Evolutionary conservation across 1,284 basidiomycete species (phyloP), one percentile per base, ranked within the genome.

Genomic region (Xerocomus nothofagi): DNA sequence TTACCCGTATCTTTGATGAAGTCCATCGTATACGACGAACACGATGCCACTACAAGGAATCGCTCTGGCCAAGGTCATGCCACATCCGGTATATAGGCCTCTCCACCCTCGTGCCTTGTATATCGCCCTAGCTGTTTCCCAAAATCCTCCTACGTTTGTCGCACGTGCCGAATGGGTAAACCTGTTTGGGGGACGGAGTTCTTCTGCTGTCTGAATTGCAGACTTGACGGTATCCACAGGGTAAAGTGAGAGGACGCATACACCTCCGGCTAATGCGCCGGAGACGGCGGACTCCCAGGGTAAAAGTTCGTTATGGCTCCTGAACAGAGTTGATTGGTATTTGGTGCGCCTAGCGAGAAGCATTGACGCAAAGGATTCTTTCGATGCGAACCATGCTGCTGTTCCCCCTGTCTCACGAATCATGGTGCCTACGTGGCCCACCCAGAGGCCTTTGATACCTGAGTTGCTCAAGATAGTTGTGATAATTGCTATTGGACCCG

Each of bases 191-290:
- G 79, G 81, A 14, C 85, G 73, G 49, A 94, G 75, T 70, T 95
- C 91, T 48, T 86, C 86, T 60, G 84, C 85, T 0, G 93, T 96
- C 73, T 96, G 93, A 68, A 95, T 88, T 27, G 88, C 82, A 52
- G 85, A 89, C 72, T 96, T 96, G 62, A 95, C 84, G 23, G 85
- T 86, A 70, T 96, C 93, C 15, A 91, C 92, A 2, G 91, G 91
- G 74, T 93, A 93, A 47, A 88, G 71, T 20, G 81, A 79, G 55
- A 91, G 73, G 61, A 91, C 93, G 75, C 91, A 95, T 56, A 82
- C 75, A 8, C 90, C 82, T 2, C 93, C 93, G 3, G 91, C 91
- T 49, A 80, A 75, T 9, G 90, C 92, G 18, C 91, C 92, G 6
- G 87, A 79, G 1, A 84, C 59, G 44, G 91, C 88, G 31, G 91